Percentiles rank a stretch among this genome's conserved stretches.
Conservation (phyloP, 2,329 filamentous ascomycete species). For the Paracamarosporium sp. region DNA sequence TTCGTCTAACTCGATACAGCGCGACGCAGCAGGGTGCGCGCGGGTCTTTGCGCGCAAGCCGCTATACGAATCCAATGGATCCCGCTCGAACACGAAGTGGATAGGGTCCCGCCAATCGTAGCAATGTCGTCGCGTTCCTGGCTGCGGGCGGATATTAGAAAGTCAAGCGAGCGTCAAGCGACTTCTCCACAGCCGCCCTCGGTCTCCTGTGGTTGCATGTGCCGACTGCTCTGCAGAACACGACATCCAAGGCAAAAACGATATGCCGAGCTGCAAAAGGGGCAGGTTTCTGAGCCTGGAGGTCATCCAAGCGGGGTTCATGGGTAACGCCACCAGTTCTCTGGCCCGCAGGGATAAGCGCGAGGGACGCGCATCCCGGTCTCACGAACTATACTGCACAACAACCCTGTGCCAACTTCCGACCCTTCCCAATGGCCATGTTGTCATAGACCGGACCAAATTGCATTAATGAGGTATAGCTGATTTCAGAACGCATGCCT, state of each 20-base stretch:
- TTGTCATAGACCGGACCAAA: too few species aligned
- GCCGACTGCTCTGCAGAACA: neutral
- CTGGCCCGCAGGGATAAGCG: neutral
- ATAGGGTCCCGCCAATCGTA: neutral
- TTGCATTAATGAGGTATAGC: too few species aligned
- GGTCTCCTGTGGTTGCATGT: neutral
- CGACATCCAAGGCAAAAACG: neutral
- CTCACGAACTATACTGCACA: neutral
- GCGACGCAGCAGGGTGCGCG: neutral
- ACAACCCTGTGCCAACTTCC: neutral
- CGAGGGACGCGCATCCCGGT: neutral
- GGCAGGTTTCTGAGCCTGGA: neutral
- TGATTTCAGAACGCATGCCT: too few species aligned
- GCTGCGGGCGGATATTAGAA: neutral
- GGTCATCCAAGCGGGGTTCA: neutral
- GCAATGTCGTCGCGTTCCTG: neutral
- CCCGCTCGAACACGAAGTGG: neutral
- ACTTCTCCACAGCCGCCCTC: neutral
- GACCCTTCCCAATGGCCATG: too few species aligned
- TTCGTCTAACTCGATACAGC: neutral
- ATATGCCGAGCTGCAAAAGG: neutral
- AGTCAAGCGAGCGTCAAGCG: neutral
- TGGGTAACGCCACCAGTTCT: neutral
- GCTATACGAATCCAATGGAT: neutral
- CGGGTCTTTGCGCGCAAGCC: neutral